Conservation (phyloP, 495 filamentous ascomycete genomes). For the Xylaria bambusicola region DNA sequence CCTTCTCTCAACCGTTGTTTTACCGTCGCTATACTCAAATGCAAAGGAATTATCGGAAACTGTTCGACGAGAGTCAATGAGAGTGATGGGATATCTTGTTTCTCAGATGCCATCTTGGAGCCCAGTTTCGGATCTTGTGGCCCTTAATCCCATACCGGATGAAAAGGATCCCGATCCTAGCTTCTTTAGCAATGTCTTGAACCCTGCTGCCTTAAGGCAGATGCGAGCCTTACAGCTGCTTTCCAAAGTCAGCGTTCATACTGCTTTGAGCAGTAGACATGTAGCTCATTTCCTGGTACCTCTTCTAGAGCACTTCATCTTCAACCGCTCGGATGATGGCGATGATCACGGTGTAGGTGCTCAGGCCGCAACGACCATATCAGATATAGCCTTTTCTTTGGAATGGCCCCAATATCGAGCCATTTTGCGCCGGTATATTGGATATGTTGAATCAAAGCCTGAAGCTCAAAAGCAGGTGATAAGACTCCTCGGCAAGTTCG, state of each 20-base stretch:
- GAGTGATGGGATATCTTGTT: slow-evolving; percentile 75
- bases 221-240: slow-evolving; percentile 79
- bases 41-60: slow-evolving; percentile 77
- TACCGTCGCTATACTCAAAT: slow-evolving; percentile 76
- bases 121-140: slow-evolving; percentile 71
- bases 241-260: slow-evolving; percentile 61
- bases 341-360: slow-evolving; percentile 81
- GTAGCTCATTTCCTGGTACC: slow-evolving; percentile 87
- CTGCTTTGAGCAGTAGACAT: slow-evolving; percentile 68
- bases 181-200: slow-evolving; percentile 90
- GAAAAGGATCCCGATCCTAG: slow-evolving; percentile 71
- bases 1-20: slow-evolving; percentile 61
- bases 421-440: slow-evolving; percentile 75
- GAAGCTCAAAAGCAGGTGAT: slow-evolving; percentile 86
- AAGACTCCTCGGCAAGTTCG: slow-evolving; percentile 74
- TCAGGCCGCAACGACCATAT: slow-evolving; percentile 76
- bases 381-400: slow-evolving; percentile 68
- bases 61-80: slow-evolving; percentile 77
- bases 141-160: slow-evolving; percentile 72
- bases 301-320: slow-evolving; percentile 89
- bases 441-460: slow-evolving; percentile 76
- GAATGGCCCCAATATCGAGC: slow-evolving; percentile 92
- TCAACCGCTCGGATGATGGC: slow-evolving; percentile 73
- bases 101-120: slow-evolving; percentile 67
- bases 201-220: slow-evolving; percentile 87